phyloP scores from a whole-genome alignment of 768 basidiomycete genomes.

The Podaxis sp. region DNA sequence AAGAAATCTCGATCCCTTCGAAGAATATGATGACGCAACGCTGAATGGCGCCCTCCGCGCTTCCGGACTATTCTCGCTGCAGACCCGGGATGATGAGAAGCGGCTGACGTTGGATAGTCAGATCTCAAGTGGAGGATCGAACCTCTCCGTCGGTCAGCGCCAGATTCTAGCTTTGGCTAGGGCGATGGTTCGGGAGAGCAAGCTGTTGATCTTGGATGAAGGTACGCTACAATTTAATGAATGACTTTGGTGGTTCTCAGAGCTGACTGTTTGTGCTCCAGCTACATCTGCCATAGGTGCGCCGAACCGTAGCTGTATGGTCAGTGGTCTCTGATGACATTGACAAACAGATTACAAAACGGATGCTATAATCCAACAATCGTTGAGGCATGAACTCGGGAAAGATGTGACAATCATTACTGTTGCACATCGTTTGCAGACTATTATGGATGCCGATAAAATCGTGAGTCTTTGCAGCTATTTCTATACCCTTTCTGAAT shows the following conservation, averaged over 20 bases:
- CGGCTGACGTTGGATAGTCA: constrained; percentile 41
- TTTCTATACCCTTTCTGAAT: neutral
- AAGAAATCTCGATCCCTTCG: constrained; percentile 61
- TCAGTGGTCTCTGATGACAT: neutral
- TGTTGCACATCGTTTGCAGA: constrained; percentile 29
- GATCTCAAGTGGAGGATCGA: constrained; percentile 52
- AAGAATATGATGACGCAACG: constrained; percentile 45
- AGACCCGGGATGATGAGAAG: constrained; percentile 43
- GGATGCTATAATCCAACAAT: constrained; percentile 65
- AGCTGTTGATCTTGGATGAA: constrained; percentile 58
- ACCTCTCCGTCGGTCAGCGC: constrained; percentile 72
- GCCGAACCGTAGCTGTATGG: neutral
- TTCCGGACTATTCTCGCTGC: constrained; percentile 29
- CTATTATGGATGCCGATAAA: constrained; percentile 62
- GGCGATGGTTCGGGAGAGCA: constrained; percentile 54
- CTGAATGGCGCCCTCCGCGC: constrained; percentile 36
- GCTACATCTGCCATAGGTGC: constrained; percentile 44
- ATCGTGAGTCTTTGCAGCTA: constrained; percentile 29
- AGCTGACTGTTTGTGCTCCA: constrained; percentile 5
- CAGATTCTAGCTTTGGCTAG: constrained; percentile 63
- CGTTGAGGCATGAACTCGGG: constrained; percentile 50
- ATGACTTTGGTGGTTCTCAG: neutral
- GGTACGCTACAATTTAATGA: constrained; percentile 27
- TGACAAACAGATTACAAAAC: constrained; percentile 45
- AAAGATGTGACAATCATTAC: constrained; percentile 13